phyloP scores from a whole-genome alignment of 805 yeast species.

The Metschnikowia aberdeeniae region DNA sequence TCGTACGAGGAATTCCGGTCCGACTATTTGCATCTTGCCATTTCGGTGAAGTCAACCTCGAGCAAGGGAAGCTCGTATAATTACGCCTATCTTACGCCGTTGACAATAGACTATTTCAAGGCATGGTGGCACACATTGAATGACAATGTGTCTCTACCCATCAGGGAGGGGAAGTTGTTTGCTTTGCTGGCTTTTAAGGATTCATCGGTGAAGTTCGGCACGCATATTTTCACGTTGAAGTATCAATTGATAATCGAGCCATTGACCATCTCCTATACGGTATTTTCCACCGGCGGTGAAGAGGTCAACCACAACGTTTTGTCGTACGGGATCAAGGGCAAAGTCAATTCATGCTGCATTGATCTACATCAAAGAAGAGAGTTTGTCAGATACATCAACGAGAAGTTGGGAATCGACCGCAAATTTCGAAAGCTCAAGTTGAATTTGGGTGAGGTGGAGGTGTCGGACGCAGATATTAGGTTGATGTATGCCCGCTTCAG shows the following conservation, averaged over 20 bases:
- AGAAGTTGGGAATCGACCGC: constrained; percentile 33
- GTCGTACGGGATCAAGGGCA: constrained; percentile 39
- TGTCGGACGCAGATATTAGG: constrained; percentile 64
- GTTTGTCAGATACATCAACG: constrained; percentile 34
- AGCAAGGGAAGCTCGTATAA: constrained; percentile 29
- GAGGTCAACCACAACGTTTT: constrained; percentile 23
- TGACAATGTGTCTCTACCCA: constrained; percentile 31
- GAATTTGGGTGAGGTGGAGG: constrained; percentile 66
- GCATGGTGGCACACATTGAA: constrained; percentile 41
- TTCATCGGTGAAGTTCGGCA: constrained; percentile 33
- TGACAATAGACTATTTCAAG: constrained; percentile 36
- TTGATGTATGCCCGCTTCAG: constrained; percentile 60
- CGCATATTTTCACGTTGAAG: constrained; percentile 39
- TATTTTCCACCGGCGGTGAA: constrained; percentile 25
- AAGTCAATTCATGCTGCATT: constrained; percentile 29
- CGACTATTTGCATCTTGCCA: constrained; percentile 62
- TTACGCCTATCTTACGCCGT: constrained; percentile 37
- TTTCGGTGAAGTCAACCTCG: constrained; percentile 35
- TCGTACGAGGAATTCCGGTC: constrained; percentile 79
- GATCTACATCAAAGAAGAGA: constrained; percentile 41
- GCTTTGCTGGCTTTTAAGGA: constrained; percentile 14
- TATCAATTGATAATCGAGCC: constrained; percentile 40
- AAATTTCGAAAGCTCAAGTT: constrained; percentile 51
- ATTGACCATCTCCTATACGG: constrained; percentile 34
- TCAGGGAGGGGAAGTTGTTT: constrained; percentile 34